These are phyloP conservation scores for Acer negundo DNA, from an alignment of 345 rosid genomes.

Conservation along the genomic window DNA sequence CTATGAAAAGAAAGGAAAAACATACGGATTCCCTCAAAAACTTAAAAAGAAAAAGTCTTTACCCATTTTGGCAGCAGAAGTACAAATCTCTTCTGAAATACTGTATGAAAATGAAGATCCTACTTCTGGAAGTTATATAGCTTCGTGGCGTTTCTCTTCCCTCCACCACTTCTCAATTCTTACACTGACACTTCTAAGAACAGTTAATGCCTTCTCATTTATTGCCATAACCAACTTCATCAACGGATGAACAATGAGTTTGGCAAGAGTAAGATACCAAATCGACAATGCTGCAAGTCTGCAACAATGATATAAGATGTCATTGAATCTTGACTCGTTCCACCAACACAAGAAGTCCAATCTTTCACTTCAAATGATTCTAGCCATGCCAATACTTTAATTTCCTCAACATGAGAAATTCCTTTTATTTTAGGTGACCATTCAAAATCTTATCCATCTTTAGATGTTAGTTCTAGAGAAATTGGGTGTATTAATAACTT, in stretches of 20 bases:
- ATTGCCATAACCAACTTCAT: too few species aligned
- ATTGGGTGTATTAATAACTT: too few species aligned
- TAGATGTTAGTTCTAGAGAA: conserved; percentile 29
- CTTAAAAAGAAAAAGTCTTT: conserved; percentile 23
- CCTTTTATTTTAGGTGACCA: conserved; percentile 32
- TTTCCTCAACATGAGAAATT: conserved; percentile 57
- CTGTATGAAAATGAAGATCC: conserved; percentile 72
- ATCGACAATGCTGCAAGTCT: too few species aligned
- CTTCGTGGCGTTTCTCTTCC: conserved; percentile 85
- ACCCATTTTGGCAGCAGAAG: conserved; percentile 99
- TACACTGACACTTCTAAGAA: conserved; percentile 87
- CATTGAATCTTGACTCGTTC: too few species aligned
- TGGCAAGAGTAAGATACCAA: too few species aligned
- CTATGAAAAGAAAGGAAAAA: background rate
- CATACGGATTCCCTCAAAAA: background rate
- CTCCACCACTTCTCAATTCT: conserved; percentile 99
- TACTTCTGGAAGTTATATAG: conserved; percentile 67
- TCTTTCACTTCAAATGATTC: conserved; percentile 93
- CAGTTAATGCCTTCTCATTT: conserved; percentile 92
- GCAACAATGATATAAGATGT: too few species aligned
- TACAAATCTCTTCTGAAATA: conserved; percentile 96
- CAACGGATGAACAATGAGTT: too few species aligned
- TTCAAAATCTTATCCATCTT: conserved; percentile 36
- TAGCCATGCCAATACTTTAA: conserved; percentile 70
- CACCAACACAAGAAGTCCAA: too few species aligned